These are phyloP conservation scores for Candolleomyces efflorescens DNA, from an alignment of 768 basidiomycete genomes.

Conservation along the genomic window DNA sequence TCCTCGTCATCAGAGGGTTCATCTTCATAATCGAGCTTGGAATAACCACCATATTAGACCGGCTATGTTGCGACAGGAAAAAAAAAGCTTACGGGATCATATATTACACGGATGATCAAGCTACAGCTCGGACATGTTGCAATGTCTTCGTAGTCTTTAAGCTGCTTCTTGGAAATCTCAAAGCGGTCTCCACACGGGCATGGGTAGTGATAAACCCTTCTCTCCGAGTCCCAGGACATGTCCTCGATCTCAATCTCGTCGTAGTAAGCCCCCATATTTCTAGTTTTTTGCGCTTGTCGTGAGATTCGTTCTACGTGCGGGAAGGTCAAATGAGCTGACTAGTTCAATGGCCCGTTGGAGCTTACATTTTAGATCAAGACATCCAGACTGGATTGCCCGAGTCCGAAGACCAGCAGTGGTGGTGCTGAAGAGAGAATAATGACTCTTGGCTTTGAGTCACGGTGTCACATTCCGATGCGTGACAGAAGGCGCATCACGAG, in stretches of 20 bases:
- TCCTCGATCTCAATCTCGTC: slow-evolving; percentile 98
- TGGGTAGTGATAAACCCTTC: slow-evolving; percentile 89
- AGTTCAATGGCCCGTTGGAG: background rate
- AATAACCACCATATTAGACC: slow-evolving; percentile 2
- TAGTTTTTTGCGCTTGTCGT: background rate
- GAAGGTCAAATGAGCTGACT: too few relatives aligned
- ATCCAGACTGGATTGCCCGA: background rate
- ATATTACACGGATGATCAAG: slow-evolving; percentile 86
- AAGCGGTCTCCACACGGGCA: slow-evolving; percentile 98
- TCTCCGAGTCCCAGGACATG: slow-evolving; percentile 84
- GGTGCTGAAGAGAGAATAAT: background rate
- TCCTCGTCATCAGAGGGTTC: slow-evolving; percentile 56
- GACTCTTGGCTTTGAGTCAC: background rate
- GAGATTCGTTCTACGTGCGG: background rate
- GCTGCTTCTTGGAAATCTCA: slow-evolving; percentile 85
- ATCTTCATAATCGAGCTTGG: slow-evolving; percentile 81
- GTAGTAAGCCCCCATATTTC: slow-evolving; percentile 78
- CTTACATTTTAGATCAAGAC: background rate
- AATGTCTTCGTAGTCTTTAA: slow-evolving; percentile 87
- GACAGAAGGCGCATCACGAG: background rate
- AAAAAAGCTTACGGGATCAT: slow-evolving; percentile 72
- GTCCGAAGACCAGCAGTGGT: background rate
- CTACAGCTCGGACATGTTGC: slow-evolving; percentile 97
- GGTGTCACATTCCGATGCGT: background rate
- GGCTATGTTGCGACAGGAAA: slow-evolving; percentile 4